Base-by-base conservation (phyloP, 164 flowering plant species). In the Umbilicus rupestris region DNA sequence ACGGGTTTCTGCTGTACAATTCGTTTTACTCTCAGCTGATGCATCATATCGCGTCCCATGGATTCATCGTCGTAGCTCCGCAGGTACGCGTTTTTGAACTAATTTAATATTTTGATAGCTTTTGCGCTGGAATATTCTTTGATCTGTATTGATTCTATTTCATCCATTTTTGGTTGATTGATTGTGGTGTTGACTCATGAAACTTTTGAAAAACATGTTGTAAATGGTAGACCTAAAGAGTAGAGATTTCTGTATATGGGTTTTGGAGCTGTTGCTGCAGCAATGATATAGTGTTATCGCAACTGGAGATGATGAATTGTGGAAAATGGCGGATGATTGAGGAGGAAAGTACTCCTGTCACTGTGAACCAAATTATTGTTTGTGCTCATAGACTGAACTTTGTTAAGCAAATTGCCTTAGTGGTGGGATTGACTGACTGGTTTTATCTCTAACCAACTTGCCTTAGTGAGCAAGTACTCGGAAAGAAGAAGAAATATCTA, bases 1-100 rank as follows among this genome's bases (percentile, higher is more conserved):
- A 90, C 73, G 97, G 98, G 39, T 93, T 77, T 71, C 83, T 87
- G 62, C 83, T 86, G 67, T 66, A 39, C 79, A 90, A 93, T 72
- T 82, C 85, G 28, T 88, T 86, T 78, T 90, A 90, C 78, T 84
- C 97, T 60, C 92, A 87, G 78, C 90, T 93, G 37, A 73, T 93
- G 68, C 82, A 69, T 7, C 97, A 82, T 67, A 68, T 93, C 26
- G 87, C 97, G 69, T 93, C 98, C 22, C 96, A 93, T 75, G 98
- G 96, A 39, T 90, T 87, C 86, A 83, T 90, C 20, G 88, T 85
- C 28, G 50, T 93, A n/a, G 97, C 96, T 68, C 97, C 97, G 69
- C 96, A 87, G 96, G 97, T 85, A 35, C 37, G 0, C 15, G 33
- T 39, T 44, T 1, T 19, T 37, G 15, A 0, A 29, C 20, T 22